Evolutionary conservation across 2,329 filamentous ascomycete species (phyloP).

Genomic region (Sordariomycetes sp.): DNA sequence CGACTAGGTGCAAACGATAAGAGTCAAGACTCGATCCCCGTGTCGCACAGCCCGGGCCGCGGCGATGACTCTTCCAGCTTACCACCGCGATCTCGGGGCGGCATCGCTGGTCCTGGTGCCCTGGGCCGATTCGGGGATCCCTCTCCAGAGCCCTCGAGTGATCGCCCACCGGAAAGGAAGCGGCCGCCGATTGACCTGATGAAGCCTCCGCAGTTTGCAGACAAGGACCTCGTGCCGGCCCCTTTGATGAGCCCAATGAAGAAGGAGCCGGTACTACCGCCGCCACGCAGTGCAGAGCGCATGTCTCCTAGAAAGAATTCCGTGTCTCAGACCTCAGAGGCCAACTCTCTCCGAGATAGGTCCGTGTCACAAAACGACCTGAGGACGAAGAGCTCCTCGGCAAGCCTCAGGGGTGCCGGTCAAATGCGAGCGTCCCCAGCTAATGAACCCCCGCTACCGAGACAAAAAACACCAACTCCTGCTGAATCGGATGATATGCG

Average conservation of each 20-base stretch:
- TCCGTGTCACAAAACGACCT: slow-evolving; percentile 6
- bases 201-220: slow-evolving; percentile 29
- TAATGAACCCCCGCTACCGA: background rate
- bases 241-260: slow-evolving; percentile 40
- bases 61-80: slow-evolving; percentile 38
- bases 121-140: slow-evolving; percentile 5
- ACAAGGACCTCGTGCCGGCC: slow-evolving; percentile 43
- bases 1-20: slow-evolving; percentile 34
- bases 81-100: slow-evolving; percentile 39
- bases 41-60: slow-evolving; percentile 27
- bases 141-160: slow-evolving; percentile 11
- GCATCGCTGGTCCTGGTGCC: slow-evolving; percentile 21
- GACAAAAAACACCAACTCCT: slow-evolving; percentile 4
- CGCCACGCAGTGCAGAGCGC: slow-evolving; percentile 37
- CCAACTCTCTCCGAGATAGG: slow-evolving; percentile 8
- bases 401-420: slow-evolving; percentile 6
- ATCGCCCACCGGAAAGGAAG: slow-evolving; percentile 44
- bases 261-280: slow-evolving; percentile 29
- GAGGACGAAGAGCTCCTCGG: slow-evolving; percentile 4
- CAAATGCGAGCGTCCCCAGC: background rate
- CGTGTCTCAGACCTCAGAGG: slow-evolving; percentile 6
- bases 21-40: slow-evolving; percentile 43
- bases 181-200: slow-evolving; percentile 53
- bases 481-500: slow-evolving; percentile 28
- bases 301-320: slow-evolving; percentile 31